Percentiles rank a stretch among this genome's conserved stretches.
Evolutionary conservation across 23 red algal species (phyloP).

Genomic region (Cyanidiococcus yangmingshanensis): DNA sequence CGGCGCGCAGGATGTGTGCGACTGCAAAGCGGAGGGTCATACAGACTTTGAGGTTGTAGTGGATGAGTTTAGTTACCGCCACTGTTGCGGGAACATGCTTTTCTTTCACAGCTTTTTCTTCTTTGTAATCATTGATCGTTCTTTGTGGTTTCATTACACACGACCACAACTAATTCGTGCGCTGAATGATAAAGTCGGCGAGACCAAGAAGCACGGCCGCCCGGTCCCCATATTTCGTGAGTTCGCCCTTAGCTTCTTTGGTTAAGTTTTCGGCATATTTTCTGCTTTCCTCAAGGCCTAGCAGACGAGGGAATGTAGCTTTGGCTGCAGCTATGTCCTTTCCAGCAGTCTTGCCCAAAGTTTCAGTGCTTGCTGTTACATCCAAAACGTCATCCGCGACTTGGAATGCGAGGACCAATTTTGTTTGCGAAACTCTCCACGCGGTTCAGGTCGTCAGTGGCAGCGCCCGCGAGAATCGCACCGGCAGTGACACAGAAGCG

Average conservation of each 20-base stretch:
- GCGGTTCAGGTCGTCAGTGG: conserved; percentile 49
- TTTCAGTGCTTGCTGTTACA: conserved; percentile 57
- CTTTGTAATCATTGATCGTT: too few relatives aligned
- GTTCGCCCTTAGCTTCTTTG: conserved; percentile 51
- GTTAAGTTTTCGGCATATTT: conserved; percentile 48
- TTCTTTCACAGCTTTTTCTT: too few relatives aligned
- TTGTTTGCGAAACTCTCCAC: conserved; percentile 74
- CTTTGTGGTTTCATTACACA: too few relatives aligned
- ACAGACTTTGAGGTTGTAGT: too few relatives aligned
- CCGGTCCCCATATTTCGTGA: conserved; percentile 50
- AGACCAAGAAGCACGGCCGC: conserved; percentile 48
- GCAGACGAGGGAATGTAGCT: conserved; percentile 77
- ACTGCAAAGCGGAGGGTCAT: too few relatives aligned
- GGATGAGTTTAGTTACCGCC: too few relatives aligned
- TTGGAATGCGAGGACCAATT: conserved; percentile 92
- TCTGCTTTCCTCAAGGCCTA: conserved; percentile 62
- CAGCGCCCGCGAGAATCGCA: conserved; percentile 74
- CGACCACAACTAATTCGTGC: conserved; percentile 69
- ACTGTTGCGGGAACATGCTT: too few relatives aligned
- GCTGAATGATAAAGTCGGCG: conserved; percentile 89
- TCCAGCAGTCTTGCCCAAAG: conserved; percentile 85
- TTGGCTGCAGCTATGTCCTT: conserved; percentile 87
- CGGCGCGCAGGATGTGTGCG: too few relatives aligned
- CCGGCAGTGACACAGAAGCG: conserved; percentile 57
- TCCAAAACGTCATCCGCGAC: conserved; percentile 96